Conservation (phyloP, 1,284 basidiomycete species). For the Mycena citricolor region DNA sequence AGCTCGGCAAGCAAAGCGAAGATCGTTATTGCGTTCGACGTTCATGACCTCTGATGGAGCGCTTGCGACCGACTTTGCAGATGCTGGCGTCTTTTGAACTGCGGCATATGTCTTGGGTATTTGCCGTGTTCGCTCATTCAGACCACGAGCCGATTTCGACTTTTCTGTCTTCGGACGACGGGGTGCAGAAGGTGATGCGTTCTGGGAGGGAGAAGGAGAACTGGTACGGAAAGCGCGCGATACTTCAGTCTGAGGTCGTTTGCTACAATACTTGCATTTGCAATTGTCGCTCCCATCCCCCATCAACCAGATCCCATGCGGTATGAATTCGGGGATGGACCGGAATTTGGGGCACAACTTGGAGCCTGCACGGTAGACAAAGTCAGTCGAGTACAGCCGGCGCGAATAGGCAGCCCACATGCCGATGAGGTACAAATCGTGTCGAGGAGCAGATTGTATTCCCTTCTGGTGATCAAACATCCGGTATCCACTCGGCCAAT, state of each 20-base stretch:
- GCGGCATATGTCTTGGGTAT: constrained; percentile 48
- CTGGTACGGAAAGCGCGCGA: constrained; percentile 48
- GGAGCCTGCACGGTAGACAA: not conserved
- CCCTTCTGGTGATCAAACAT: constrained; percentile 78
- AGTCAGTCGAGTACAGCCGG: constrained; percentile 3
- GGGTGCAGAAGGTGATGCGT: constrained; percentile 21
- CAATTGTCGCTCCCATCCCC: constrained; percentile 56
- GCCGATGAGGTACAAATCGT: constrained; percentile 79
- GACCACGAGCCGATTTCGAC: constrained; percentile 16
- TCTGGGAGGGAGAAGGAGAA: constrained; percentile 28
- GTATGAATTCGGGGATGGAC: constrained; percentile 77
- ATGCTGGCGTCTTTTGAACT: constrained; percentile 51
- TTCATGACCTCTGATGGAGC: constrained; percentile 47
- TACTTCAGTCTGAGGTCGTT: constrained; percentile 65
- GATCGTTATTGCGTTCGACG: constrained; percentile 58
- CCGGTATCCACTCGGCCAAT: constrained; percentile 67
- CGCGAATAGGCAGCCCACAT: constrained; percentile 25
- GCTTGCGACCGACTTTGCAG: constrained; percentile 40
- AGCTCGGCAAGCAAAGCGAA: constrained; percentile 47
- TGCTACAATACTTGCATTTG: constrained; percentile 77
- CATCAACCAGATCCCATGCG: constrained; percentile 79
- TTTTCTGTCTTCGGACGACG: constrained; percentile 20
- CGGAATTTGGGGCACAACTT: constrained; percentile 66
- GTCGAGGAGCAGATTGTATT: constrained; percentile 48
- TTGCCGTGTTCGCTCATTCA: no score